phyloP scores from a whole-genome alignment of 1,139 yeast species.

The Yamadazyma friedrichii region DNA sequence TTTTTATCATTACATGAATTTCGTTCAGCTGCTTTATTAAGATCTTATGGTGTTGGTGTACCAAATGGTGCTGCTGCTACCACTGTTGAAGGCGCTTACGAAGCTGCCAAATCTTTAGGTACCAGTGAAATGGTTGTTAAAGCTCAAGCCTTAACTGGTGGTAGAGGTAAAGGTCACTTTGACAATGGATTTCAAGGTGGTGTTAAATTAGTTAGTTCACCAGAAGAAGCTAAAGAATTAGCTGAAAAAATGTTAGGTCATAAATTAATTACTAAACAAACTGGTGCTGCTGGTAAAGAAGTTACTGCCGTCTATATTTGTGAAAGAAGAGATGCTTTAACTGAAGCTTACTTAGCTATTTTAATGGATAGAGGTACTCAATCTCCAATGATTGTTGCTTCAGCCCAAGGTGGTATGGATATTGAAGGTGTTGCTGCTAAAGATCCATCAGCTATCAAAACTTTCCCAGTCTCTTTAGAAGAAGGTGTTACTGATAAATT shows the following conservation, averaged over 20 bases:
- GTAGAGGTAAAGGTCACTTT: slow-evolving; percentile 98
- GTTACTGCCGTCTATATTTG: slow-evolving; percentile 96
- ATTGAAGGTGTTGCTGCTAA: slow-evolving; percentile 97
- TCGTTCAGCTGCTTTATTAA: slow-evolving; percentile 89
- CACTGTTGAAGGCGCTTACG: slow-evolving; percentile 84
- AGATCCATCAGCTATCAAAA: slow-evolving; percentile 89
- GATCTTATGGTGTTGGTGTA: slow-evolving; percentile 81
- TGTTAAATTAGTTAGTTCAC: slow-evolving; percentile 82
- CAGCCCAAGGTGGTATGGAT: slow-evolving; percentile 99
- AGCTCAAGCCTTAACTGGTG: slow-evolving; percentile 99
- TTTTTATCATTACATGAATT: slow-evolving; percentile 88
- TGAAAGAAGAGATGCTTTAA: slow-evolving; percentile 88
- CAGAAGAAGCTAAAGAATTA: slow-evolving; percentile 83
- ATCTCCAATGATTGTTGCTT: slow-evolving; percentile 90
- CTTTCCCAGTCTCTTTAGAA: slow-evolving; percentile 76
- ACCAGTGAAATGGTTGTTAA: slow-evolving; percentile 86
- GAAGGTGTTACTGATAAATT: slow-evolving; percentile 77
- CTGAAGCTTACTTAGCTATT: slow-evolving; percentile 94
- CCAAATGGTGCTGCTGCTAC: slow-evolving; percentile 92
- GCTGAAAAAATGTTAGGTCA: slow-evolving; percentile 90
- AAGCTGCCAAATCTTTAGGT: slow-evolving; percentile 65
- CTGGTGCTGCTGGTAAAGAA: slow-evolving; percentile 96
- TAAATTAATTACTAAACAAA: slow-evolving; percentile 95
- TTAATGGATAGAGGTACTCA: slow-evolving; percentile 92
- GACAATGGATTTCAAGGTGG: slow-evolving; percentile 97